Conservation (phyloP, 306 rosid genomes). For the Rubus parviflorus region DNA sequence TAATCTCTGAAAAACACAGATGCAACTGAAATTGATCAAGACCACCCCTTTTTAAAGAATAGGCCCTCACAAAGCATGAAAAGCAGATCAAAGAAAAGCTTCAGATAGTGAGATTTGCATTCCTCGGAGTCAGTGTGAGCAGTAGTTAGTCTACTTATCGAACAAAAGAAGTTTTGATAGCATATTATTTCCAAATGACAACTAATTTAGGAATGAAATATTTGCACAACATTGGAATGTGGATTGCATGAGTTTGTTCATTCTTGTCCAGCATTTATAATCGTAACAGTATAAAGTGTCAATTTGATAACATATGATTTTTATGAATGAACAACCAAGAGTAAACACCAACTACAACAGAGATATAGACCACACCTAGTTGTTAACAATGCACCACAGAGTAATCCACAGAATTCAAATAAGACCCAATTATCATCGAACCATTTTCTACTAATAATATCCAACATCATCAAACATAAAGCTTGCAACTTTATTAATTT, state of each 20-base stretch:
- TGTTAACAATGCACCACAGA: background rate
- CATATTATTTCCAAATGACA: background rate
- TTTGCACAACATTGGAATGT: background rate
- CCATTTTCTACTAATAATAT: background rate
- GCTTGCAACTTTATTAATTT: background rate
- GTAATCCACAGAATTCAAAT: background rate
- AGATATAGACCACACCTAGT: background rate
- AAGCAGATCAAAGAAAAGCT: background rate
- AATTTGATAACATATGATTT: background rate
- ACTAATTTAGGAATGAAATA: background rate
- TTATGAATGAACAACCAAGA: background rate
- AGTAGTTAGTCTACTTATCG: background rate
- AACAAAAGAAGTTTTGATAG: background rate
- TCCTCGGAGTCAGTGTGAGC: background rate
- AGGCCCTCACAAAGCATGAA: background rate
- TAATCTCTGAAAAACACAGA: constrained; percentile 23
- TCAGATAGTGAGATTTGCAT: background rate
- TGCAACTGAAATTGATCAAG: background rate
- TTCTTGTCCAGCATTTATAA: background rate
- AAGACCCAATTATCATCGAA: constrained; percentile 2
- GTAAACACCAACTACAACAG: background rate
- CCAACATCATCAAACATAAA: background rate
- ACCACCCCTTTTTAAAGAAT: background rate
- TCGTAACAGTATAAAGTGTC: background rate
- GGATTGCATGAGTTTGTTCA: background rate